Base-by-base conservation (phyloP, 495 filamentous ascomycete species). In the Hypoxylon fragiforme region DNA sequence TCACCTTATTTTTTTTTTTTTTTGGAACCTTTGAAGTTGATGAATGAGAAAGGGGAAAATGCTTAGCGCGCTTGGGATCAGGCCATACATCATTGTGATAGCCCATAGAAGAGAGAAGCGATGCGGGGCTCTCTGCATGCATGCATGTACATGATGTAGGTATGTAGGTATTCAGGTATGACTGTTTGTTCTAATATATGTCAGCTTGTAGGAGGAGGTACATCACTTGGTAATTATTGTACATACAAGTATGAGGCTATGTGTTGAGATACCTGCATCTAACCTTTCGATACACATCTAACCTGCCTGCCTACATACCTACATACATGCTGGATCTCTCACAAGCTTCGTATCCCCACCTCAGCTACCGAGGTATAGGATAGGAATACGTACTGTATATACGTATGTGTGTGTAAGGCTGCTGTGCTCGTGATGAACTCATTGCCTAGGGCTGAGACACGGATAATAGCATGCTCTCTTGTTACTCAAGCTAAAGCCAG, bases 1-100 rank as follows among this genome's bases (percentile, higher is more conserved):
- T n/a, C n/a, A n/a, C n/a, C n/a, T n/a, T n/a, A n/a, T n/a, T n/a
- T n/a, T n/a, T n/a, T n/a, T n/a, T n/a, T n/a, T n/a, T n/a, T n/a
- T n/a, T n/a, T n/a, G n/a, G n/a, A n/a, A n/a, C n/a, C n/a, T n/a
- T n/a, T 54, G 37, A 52, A 36, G 43, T 44, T 42, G 57, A 54
- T 54, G 45, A 54, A 50, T 50, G 31, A 43, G 56, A 62, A 62
- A 58, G 60, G 60, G 50, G 47, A 54, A 63, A 63, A 56, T n/a
- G 60, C 60, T 60, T 62, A 63, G 62, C 63, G 62, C 55, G 62
- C 48, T 60, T 63, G 62, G 40, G 50, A 65, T 68, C 65, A 68
- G 65, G 54, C 62, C 65, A 68, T 51, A 59, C 40, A 55, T 54
- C 58, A 65, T 60, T 63, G 58, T 60, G 60, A 57, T 57, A 59